Percentiles rank a stretch among this genome's conserved stretches.
These are phyloP conservation scores for Floccularia luteovirens DNA, from an alignment of 768 basidiomycete genomes.

Conservation along the genomic window DNA sequence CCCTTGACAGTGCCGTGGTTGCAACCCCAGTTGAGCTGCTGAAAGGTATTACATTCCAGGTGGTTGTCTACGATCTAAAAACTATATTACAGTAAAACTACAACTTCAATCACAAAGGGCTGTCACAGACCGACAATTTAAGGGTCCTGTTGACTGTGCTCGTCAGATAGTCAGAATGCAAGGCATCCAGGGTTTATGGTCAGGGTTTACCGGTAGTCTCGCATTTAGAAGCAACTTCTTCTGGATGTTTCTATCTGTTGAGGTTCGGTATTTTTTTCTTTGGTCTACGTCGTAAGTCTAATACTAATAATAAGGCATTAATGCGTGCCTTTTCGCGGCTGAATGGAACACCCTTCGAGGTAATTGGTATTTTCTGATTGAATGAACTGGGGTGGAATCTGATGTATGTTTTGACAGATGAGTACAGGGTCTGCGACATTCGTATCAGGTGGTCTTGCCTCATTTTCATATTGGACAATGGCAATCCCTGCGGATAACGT, in stretches of 20 bases:
- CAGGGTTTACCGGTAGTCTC: constrained; percentile 67
- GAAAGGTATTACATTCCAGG: constrained; percentile 44
- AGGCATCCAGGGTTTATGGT: constrained; percentile 64
- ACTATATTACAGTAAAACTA: constrained; percentile 41
- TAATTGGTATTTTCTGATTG: constrained; percentile 13
- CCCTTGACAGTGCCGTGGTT: constrained; percentile 42
- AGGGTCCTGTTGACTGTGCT: constrained; percentile 59
- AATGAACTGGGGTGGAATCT: constrained; percentile 2
- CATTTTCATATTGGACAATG: constrained; percentile 61
- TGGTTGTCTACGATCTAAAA: constrained; percentile 23
- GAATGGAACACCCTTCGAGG: constrained; percentile 55
- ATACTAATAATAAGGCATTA: constrained; percentile 31
- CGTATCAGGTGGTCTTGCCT: constrained; percentile 54
- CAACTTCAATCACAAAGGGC: constrained; percentile 57
- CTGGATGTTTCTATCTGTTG: constrained; percentile 72
- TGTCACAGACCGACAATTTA: constrained; percentile 46
- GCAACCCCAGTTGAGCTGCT: constrained; percentile 76
- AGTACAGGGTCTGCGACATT: constrained; percentile 56
- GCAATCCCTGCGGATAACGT: constrained; percentile 75
- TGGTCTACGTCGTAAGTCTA: constrained; percentile 2
- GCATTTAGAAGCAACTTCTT: constrained; percentile 70
- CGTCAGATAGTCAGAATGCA: constrained; percentile 54
- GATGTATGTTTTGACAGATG: constrained; percentile 29
- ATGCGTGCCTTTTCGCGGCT: constrained; percentile 53
- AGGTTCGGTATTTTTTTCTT: constrained; percentile 26